A percentile compares a stretch with the other conserved stretches of the same genome.
Conservation (phyloP, 2,329 filamentous ascomycete species). For the Penicillium oxalicum region DNA sequence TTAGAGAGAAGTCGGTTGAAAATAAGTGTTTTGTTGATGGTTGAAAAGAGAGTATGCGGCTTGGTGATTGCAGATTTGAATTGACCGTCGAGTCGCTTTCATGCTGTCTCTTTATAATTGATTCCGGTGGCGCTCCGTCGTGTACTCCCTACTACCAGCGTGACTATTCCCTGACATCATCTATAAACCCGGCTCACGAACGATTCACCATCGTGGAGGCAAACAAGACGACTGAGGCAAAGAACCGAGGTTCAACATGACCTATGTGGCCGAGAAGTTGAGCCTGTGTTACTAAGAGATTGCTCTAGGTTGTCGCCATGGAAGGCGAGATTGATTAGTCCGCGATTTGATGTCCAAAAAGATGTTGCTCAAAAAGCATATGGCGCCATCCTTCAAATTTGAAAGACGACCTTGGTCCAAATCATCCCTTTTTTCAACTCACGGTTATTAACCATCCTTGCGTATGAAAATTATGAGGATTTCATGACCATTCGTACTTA, state of each 20-base stretch:
- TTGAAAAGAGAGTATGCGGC: too few relatives aligned
- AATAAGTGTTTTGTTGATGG: too few relatives aligned
- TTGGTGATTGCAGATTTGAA: not conserved
- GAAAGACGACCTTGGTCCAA: too few relatives aligned
- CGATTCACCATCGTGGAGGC: constrained; percentile 10
- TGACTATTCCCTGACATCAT: constrained; percentile 19
- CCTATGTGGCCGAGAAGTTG: not conserved
- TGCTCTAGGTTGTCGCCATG: constrained; percentile 12
- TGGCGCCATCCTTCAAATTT: too few relatives aligned
- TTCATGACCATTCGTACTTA: too few relatives aligned
- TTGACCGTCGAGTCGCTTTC: not conserved
- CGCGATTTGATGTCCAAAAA: not conserved
- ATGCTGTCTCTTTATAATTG: constrained; percentile 11
- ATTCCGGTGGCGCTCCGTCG: constrained; percentile 13
- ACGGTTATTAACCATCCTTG: too few relatives aligned
- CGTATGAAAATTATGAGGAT: too few relatives aligned
- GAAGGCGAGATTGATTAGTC: constrained; percentile 12
- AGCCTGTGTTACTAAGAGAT: not conserved
- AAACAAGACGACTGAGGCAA: not conserved
- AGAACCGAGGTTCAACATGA: not conserved
- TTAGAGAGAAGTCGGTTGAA: too few relatives aligned
- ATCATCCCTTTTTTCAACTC: too few relatives aligned
- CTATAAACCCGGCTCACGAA: not conserved
- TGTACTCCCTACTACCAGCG: constrained; percentile 1
- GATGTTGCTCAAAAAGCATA: too few relatives aligned